phyloP scores from a whole-genome alignment of 371 early-diverging fungal species.

The Lichtheimia ramosa region DNA sequence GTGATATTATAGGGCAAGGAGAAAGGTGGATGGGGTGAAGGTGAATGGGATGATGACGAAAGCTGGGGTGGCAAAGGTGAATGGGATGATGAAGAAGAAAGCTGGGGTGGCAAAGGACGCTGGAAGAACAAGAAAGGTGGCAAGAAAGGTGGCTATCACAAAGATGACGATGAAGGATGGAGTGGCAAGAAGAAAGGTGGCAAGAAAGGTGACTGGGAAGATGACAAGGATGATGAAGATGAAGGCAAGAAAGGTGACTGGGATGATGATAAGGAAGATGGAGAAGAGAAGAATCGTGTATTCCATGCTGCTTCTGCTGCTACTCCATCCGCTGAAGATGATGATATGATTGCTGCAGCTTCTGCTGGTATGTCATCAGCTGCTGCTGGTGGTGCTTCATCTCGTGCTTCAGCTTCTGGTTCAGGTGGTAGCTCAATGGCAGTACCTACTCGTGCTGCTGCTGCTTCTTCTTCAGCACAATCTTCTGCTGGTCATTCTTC shows the following conservation, averaged over 20 bases:
- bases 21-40: not conserved
- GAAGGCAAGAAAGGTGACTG: slow-evolving; percentile 2
- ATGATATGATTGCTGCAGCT: slow-evolving; percentile 6
- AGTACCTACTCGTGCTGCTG: not conserved
- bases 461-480: slow-evolving; percentile 8
- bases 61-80: not conserved
- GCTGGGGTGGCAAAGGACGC: not conserved
- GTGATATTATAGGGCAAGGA: no score
- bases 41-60: not conserved
- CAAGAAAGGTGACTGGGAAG: slow-evolving; percentile 8
- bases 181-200: slow-evolving; percentile 3
- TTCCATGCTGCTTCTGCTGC: slow-evolving; percentile 5
- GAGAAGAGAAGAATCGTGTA: slow-evolving; percentile 8
- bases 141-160: not conserved
- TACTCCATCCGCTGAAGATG: not conserved
- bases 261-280: slow-evolving; percentile 8
- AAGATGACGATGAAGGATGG: not conserved
- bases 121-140: not conserved
- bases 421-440: not conserved
- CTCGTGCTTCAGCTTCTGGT: slow-evolving; percentile 2
- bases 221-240: slow-evolving; percentile 1
- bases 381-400: slow-evolving; percentile 10
- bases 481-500: slow-evolving; percentile 1
- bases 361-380: slow-evolving; percentile 9
- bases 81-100: not conserved